Evolutionary conservation across 108 stramenopile species (phyloP).

Genomic region (Cylindrotheca fusiformis): DNA sequence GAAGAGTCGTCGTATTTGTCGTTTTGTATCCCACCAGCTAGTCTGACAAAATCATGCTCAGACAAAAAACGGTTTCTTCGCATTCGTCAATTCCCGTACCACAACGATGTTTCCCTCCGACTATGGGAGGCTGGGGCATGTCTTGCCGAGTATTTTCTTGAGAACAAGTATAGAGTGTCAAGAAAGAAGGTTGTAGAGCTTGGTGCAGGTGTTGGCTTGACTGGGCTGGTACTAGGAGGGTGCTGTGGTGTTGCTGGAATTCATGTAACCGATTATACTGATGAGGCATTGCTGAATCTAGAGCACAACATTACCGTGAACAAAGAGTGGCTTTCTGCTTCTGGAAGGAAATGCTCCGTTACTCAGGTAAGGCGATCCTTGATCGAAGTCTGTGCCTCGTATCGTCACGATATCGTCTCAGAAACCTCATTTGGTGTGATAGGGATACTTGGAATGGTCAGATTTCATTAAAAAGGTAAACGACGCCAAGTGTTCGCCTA

Average conservation of each 20-base stretch:
- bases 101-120: constrained; percentile 71
- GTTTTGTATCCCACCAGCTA: constrained; percentile 35
- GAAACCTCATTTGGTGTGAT: too few relatives aligned
- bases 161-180: constrained; percentile 21
- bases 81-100: constrained; percentile 60
- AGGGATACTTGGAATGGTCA: constrained; percentile 63
- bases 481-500: neutral
- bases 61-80: constrained; percentile 10
- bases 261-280: constrained; percentile 72
- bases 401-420: too few relatives aligned
- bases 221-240: constrained; percentile 55
- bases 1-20: constrained; percentile 33
- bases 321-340: constrained; percentile 30
- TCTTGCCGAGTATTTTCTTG: constrained; percentile 57
- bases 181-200: constrained; percentile 49
- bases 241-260: constrained; percentile 31
- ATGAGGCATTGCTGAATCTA: constrained; percentile 52
- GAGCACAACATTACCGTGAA: constrained; percentile 54
- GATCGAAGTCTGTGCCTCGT: neutral
- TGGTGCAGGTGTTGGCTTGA: constrained; percentile 69
- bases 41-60: too few relatives aligned
- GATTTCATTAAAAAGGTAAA: constrained; percentile 10
- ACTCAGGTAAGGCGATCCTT: neutral
- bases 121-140: constrained; percentile 76
- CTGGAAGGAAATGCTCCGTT: neutral